Evolutionary conservation across 768 basidiomycete genomes (phyloP), one percentile per base, ranked within the genome.

Genomic region (Gautieria morchelliformis): DNA sequence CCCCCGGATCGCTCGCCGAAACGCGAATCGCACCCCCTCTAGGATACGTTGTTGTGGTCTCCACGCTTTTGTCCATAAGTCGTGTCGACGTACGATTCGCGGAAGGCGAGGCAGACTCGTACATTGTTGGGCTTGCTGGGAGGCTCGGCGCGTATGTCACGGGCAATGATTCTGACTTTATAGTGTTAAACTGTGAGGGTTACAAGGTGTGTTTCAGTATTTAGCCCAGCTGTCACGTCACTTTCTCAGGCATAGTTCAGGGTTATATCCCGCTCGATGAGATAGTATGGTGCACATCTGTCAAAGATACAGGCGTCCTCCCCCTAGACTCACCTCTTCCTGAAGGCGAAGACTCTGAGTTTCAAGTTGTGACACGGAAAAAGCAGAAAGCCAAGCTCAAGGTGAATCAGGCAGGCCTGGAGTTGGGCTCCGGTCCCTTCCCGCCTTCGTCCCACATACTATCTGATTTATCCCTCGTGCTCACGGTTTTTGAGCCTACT

Each of bases 131-230:
- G 62, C 75, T 93, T 8, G 90, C 90, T 10, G 89, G 82, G 14
- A 76, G 79, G 49, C 69, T 90, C 11, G 75, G 78, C 9, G 90
- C 80, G 35, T 92, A 85, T 62, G 87, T 93, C 47, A 75, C 83
- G 0, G 87, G 85, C 22, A 82, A 76, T 59, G 90, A 93, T 71
- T 92, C 89, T 2, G 90, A 93, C 67, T 93, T 87, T 61, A 82
- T 87, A 50, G 76, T 93, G 53, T 70, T 90, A 53, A 88, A 88
- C 63, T 73, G 82, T 12, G 85, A 85, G 35, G 85, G 82, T 10
- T 91, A 92, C 67, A 33, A 39, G 40, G 56, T 57, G 37, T 1
- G 20, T 47, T 15, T 56, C 19, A 33, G 17, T 6, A 44, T 24
- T 27, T 17, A 10, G n/a, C 5, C 14, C 19, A 53, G 20, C 20